Evolutionary conservation across 1,284 basidiomycete species (phyloP), one percentile per base, ranked within the genome.

Genomic region (Sporisorium iseilematis-ciliati): DNA sequence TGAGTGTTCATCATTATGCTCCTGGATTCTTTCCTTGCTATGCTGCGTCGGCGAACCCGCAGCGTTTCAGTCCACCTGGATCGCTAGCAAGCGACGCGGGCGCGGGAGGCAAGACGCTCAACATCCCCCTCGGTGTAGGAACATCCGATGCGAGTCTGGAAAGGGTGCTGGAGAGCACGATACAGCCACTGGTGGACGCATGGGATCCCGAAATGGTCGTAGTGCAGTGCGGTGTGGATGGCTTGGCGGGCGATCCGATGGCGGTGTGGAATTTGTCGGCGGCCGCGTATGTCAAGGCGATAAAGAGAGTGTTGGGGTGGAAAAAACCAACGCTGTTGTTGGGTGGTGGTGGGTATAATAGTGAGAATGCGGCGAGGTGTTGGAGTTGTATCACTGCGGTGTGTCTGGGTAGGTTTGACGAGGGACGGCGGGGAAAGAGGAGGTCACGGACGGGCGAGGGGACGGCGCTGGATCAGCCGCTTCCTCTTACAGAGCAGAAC

Each of bases 211-310:
- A 95, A 74, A 92, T 90, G 75, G 85, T 94, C 3, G 89, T 96
- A 0, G 82, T 97, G 0, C 94, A 97, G 82, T 93, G 93, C 64
- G 95, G 95, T 2, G 89, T 90, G 0, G 95, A 97, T 73, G 93
- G 91, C 0, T 88, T 97, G 1, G 91, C 93, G 0, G 92, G 91
- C 0, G 95, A 97, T 84, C 91, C 92, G 79, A 61, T 69, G 66
- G 56, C 54, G 0, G 85, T 84, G 42, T 93, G 92, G 86, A 95
- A 94, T 78, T 92, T 93, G 90, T 88, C 88, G 1, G 84, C 93
- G 0, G 88, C 88, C 12, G 65, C 61, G 0, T 65, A 69, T 33
- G 48, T 77, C 1, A n/a, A 38, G 1, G 68, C 72, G 21, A 53
- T 77, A 3, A 57, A 57, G 42, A 43, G 49, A 5, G 56, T 75